Conservation (phyloP, 257 asterid genomes). For the Hygrophila difformis region DNA sequence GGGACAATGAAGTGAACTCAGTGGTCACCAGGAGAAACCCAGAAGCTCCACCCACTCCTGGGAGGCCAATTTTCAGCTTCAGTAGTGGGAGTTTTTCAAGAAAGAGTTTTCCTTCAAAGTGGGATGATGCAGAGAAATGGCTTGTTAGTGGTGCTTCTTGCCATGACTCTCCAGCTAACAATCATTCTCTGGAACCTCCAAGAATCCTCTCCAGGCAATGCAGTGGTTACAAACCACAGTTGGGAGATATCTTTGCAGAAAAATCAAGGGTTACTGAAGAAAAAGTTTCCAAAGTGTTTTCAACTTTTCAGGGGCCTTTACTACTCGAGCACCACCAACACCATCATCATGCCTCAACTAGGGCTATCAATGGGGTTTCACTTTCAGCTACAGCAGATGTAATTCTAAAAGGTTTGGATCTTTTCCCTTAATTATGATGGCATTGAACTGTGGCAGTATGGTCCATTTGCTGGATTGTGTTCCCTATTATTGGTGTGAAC, state of each 20-base stretch:
- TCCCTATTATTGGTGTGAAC: too few relatives aligned
- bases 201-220: slow-evolving; percentile 41
- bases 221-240: slow-evolving; percentile 44
- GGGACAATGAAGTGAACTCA: slow-evolving; percentile 21
- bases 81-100: slow-evolving; percentile 58
- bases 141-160: slow-evolving; percentile 55
- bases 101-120: slow-evolving; percentile 74
- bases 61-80: slow-evolving; percentile 92
- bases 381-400: slow-evolving; percentile 41
- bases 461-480: too few relatives aligned
- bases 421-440: neutral
- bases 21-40: slow-evolving; percentile 37
- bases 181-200: slow-evolving; percentile 19
- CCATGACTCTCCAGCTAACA: slow-evolving; percentile 50
- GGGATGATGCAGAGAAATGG: slow-evolving; percentile 99
- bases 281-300: slow-evolving; percentile 34
- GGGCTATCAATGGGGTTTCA: slow-evolving; percentile 34
- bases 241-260: slow-evolving; percentile 39
- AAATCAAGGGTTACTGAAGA: slow-evolving; percentile 53
- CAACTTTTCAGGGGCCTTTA: slow-evolving; percentile 42
- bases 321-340: too few relatives aligned
- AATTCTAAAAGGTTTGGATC: slow-evolving; percentile 52
- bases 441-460: too few relatives aligned
- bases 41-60: slow-evolving; percentile 93
- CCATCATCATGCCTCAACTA: slow-evolving; percentile 23